Evolutionary conservation across 331 rosid genomes (phyloP), one percentile per base, ranked within the genome.

Genomic region (Acacia concinna): DNA sequence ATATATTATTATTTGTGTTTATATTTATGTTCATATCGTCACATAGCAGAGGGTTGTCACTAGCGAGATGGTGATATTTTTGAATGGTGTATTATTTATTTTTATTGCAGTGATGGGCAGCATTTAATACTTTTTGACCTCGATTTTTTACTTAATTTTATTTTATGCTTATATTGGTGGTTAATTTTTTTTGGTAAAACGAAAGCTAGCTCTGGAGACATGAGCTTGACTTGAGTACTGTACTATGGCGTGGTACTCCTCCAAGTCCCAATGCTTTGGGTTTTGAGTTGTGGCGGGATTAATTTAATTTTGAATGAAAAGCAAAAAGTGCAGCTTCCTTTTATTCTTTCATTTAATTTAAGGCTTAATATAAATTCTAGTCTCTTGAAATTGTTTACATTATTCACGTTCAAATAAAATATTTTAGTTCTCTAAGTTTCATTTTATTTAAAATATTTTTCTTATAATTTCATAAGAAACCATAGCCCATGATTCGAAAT

Each of bases 21-120:
- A 46, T 46, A 14, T 18, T 0, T 0, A n/a, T 54, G 27, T 2
- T 54, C 28, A 21, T n/a, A n/a, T 52, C 13, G 4, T 6, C 13
- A 7, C 28, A 52, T 3, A 4, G 35, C 11, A 28, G 38, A 5
- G 66, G 56, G 3, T 12, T 67, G 76, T 23, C 51, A 18, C 12
- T 20, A 8, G 25, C 62, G 41, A 62, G 38, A 37, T 2, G 66
- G 31, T 12, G 74, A 78, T 86, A 74, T 71, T 59, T 23, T 89
- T 78, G 75, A 79, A 81, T 73, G 32, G 6, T 2, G 68, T 62
- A 31, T 14, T 14, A 15, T 62, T 62, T 17, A 13, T 23, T 62
- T 31, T 31, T 62, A 5, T 23, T 9, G 31, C 23, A 14, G 37
- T 30, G 68, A 62, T 62, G 40, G 38, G 67, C 11, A 13, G 14